Evolutionary conservation across 305 asterid genomes (phyloP).

Genomic region (Fraxinus angustifolia): DNA sequence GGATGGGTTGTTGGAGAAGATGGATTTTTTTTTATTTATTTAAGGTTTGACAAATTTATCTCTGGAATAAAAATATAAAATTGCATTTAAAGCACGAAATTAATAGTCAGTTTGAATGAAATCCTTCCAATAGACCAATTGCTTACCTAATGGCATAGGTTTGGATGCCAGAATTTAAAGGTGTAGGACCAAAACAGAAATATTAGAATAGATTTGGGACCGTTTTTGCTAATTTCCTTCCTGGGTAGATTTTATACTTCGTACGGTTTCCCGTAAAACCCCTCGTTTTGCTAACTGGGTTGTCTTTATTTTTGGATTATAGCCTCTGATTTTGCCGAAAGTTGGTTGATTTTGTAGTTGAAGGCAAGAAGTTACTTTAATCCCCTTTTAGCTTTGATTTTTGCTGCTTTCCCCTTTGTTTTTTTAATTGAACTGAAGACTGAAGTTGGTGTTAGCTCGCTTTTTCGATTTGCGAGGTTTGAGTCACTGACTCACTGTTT

Average conservation of each 20-base stretch:
- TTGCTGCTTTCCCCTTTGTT: background rate
- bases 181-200: background rate
- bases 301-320: conserved; percentile 1
- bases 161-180: background rate
- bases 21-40: background rate
- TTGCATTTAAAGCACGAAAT: background rate
- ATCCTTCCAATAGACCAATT: background rate
- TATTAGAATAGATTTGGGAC: background rate
- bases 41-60: background rate
- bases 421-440: conserved; percentile 11
- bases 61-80: background rate
- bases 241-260: conserved; percentile 30
- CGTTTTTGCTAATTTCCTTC: background rate
- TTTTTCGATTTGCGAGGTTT: conserved; percentile 18
- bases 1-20: background rate
- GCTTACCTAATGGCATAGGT: background rate
- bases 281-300: conserved; percentile 25
- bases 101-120: background rate
- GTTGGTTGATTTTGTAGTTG: conserved; percentile 18
- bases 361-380: conserved; percentile 17
- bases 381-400: conserved; percentile 9
- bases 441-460: background rate
- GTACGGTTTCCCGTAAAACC: background rate
- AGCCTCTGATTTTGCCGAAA: conserved; percentile 18
- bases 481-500: background rate